phyloP scores from a whole-genome alignment of 495 filamentous ascomycete genomes.

The Penicillium simplicissimum region DNA sequence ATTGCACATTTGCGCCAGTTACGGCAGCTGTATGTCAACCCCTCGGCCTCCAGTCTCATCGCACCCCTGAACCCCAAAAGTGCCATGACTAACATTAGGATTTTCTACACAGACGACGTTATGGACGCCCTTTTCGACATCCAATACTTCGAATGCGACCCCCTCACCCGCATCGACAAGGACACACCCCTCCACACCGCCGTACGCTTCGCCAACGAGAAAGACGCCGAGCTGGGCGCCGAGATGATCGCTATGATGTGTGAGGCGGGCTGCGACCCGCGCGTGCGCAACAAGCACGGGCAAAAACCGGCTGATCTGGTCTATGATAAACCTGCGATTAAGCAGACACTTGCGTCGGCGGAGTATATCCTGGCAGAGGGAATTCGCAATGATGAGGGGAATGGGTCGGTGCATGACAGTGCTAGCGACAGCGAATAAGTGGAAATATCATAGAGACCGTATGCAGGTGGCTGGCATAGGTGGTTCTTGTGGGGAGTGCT shows the following conservation, averaged over 20 bases:
- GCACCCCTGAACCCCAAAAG: neutral
- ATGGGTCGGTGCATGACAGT: conserved; percentile 36
- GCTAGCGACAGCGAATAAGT: conserved; percentile 47
- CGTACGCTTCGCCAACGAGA: conserved; percentile 78
- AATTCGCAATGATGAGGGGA: conserved; percentile 34
- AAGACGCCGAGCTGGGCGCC: conserved; percentile 62
- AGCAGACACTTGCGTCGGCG: conserved; percentile 67
- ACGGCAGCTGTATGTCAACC: conserved; percentile 74
- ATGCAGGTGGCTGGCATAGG: neutral
- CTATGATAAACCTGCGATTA: conserved; percentile 63
- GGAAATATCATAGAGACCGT: neutral
- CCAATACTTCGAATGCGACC: conserved; percentile 92
- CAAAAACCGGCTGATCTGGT: conserved; percentile 47
- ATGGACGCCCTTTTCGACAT: conserved; percentile 94
- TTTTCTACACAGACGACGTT: conserved; percentile 64
- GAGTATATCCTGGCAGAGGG: conserved; percentile 65
- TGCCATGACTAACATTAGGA: neutral
- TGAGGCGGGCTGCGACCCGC: conserved; percentile 84
- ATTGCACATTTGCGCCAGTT: conserved; percentile 82
- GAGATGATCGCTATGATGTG: conserved; percentile 85
- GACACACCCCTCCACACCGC: conserved; percentile 92
- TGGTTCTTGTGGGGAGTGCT: neutral
- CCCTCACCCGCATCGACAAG: conserved; percentile 71
- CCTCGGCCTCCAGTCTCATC: neutral
- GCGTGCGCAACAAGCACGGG: conserved; percentile 48